Percentiles rank a stretch among this genome's conserved stretches.
Evolutionary conservation across 305 asterid genomes (phyloP).

Genomic region (Plantago coronopus): DNA sequence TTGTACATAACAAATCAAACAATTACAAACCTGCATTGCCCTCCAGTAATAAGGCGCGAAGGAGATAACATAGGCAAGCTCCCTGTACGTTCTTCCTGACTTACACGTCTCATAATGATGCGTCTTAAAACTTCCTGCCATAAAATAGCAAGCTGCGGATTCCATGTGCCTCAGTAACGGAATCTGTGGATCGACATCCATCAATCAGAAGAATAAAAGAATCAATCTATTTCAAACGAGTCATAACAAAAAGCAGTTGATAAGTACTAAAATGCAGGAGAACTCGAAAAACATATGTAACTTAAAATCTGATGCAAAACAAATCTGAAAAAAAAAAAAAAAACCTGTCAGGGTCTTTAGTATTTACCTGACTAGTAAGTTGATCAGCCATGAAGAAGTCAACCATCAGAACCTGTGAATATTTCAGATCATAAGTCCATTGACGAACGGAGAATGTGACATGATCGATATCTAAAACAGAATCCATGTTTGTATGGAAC

Average conservation of each 20-base stretch:
- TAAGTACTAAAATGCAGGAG: no score
- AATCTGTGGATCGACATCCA: constrained; percentile 32
- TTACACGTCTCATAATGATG: constrained; percentile 65
- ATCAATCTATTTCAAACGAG: no score
- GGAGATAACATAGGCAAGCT: constrained; percentile 83
- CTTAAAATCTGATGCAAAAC: no score
- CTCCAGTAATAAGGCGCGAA: constrained; percentile 97
- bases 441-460: no score
- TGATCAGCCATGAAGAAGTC: constrained; percentile 99
- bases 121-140: constrained; percentile 66
- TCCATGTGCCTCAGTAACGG: constrained; percentile 87
- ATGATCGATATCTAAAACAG: no score
- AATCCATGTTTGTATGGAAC: no score
- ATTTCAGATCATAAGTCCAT: background rate
- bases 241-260: no score
- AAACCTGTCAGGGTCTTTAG: no score
- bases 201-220: background rate
- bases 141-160: constrained; percentile 78
- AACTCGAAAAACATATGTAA: no score
- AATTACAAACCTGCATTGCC: constrained; percentile 71
- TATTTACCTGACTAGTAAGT: constrained; percentile 86
- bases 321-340: background rate
- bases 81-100: constrained; percentile 62
- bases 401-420: constrained; percentile 67
- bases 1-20: no score